Percentiles rank a stretch among this genome's conserved stretches.
Evolutionary conservation across 2,329 filamentous ascomycete genomes (phyloP).

Genomic region (Intubia oerlemansii): DNA sequence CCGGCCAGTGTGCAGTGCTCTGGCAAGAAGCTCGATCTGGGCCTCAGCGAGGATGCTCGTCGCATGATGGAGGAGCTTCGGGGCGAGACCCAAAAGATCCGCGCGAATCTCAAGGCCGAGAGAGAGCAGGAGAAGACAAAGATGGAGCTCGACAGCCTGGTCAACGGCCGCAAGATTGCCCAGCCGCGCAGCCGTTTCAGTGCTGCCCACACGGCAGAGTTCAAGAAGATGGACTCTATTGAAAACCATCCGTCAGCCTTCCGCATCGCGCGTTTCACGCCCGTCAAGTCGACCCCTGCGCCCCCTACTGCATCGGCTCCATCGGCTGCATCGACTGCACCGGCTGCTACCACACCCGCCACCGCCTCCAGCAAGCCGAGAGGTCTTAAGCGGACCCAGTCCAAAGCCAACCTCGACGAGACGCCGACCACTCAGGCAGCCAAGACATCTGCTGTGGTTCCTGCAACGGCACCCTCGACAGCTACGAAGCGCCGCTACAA

Average conservation of each 20-base stretch:
- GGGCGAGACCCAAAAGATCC: slow-evolving; percentile 49
- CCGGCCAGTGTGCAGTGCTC: not conserved
- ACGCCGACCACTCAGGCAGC: slow-evolving; percentile 19
- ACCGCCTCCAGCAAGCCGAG: slow-evolving; percentile 4
- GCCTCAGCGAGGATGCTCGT: slow-evolving; percentile 39
- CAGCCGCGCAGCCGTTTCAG: slow-evolving; percentile 70
- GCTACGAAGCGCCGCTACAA: slow-evolving; percentile 11
- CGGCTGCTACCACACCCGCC: slow-evolving; percentile 1
- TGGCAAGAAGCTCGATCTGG: slow-evolving; percentile 13
- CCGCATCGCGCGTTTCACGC: slow-evolving; percentile 36
- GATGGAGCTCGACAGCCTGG: slow-evolving; percentile 19
- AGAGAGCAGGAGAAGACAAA: slow-evolving; percentile 31
- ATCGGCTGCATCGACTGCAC: too few species aligned
- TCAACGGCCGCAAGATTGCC: slow-evolving; percentile 52
- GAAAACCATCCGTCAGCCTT: slow-evolving; percentile 66
- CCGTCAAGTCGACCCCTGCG: slow-evolving; percentile 14
- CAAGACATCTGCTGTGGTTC: slow-evolving; percentile 2
- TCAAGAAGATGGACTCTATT: slow-evolving; percentile 97
- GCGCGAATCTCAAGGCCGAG: slow-evolving; percentile 42
- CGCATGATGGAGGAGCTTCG: slow-evolving; percentile 45
- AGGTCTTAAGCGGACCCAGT: slow-evolving; percentile 29
- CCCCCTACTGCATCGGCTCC: too few species aligned
- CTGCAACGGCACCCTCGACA: slow-evolving; percentile 5
- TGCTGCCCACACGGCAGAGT: slow-evolving; percentile 66
- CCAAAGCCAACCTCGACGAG: slow-evolving; percentile 40